These are phyloP conservation scores for Albatrellus sp. DNA, from an alignment of 1,284 basidiomycete genomes.

Conservation along the genomic window DNA sequence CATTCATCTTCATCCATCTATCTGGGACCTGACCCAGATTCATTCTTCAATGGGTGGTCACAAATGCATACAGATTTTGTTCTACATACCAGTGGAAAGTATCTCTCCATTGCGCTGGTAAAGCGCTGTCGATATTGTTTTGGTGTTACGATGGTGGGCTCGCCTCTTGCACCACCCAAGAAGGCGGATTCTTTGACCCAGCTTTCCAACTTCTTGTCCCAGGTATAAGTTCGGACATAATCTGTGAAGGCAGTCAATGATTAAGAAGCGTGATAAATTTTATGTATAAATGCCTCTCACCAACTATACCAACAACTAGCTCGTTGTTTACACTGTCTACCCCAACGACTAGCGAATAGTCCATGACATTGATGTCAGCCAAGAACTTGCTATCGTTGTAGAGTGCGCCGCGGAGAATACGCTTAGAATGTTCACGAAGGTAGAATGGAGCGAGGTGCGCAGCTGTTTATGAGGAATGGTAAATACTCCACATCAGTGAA, in stretches of 20 bases:
- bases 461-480: constrained; percentile 26
- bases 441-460: constrained; percentile 77
- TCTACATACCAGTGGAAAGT: constrained; percentile 66
- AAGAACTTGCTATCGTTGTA: constrained; percentile 94
- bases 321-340: constrained; percentile 78
- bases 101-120: constrained; percentile 84
- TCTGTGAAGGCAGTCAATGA: constrained; percentile 31
- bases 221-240: constrained; percentile 88
- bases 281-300: constrained; percentile 29
- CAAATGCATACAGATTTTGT: not conserved
- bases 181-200: constrained; percentile 95
- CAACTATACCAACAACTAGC: constrained; percentile 93
- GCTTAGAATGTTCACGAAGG: constrained; percentile 90
- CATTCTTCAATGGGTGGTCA: constrained; percentile 3
- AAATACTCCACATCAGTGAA: not conserved
- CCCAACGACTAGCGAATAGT: constrained; percentile 94
- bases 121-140: constrained; percentile 82
- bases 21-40: constrained; percentile 51
- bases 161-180: constrained; percentile 71
- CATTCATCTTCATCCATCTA: constrained; percentile 77
- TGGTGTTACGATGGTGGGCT: constrained; percentile 87
- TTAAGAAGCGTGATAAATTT: constrained; percentile 3
- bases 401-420: constrained; percentile 80
- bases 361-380: constrained; percentile 96
- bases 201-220: constrained; percentile 97